Evolutionary conservation across 2,329 filamentous ascomycete genomes (phyloP).

Genomic region (Aspergillus piperis): DNA sequence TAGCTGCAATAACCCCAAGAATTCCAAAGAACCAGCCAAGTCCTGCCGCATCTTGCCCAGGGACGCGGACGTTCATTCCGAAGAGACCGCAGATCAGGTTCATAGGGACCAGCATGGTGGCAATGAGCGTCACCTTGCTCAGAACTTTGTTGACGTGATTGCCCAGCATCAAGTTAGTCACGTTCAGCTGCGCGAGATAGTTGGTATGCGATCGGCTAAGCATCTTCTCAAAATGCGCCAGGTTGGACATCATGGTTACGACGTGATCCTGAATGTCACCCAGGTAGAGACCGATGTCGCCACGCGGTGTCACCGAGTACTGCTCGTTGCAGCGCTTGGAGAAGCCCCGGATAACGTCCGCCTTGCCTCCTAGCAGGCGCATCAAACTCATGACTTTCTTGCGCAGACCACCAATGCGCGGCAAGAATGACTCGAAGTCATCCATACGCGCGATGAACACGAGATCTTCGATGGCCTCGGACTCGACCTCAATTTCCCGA

Average conservation of each 20-base stretch:
- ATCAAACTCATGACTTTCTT: conserved; percentile 95
- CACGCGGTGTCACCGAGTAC: conserved; percentile 90
- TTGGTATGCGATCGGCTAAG: conserved; percentile 91
- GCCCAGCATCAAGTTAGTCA: conserved; percentile 85
- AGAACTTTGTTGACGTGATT: conserved; percentile 86
- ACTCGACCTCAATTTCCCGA: conserved; percentile 79
- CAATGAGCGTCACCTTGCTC: conserved; percentile 92
- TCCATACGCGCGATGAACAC: conserved; percentile 90
- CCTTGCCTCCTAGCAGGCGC: conserved; percentile 91
- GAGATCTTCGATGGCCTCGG: conserved; percentile 90
- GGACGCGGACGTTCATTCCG: conserved; percentile 54
- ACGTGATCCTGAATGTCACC: conserved; percentile 99
- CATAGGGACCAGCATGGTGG: conserved; percentile 92
- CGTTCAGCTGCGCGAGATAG: conserved; percentile 90
- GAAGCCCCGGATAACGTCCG: conserved; percentile 96
- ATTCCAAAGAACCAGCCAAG: conserved; percentile 54
- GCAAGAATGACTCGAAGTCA: conserved; percentile 83
- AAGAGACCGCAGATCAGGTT: conserved; percentile 76
- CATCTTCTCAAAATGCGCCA: conserved; percentile 97
- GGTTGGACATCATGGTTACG: conserved; percentile 97
- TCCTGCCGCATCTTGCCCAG: conserved; percentile 38
- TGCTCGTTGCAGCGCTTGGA: conserved; percentile 99
- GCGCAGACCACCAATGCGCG: conserved; percentile 83
- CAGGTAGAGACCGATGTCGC: conserved; percentile 94
- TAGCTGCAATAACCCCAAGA: conserved; percentile 46